These are phyloP conservation scores for Arthroderma sp. DNA, from an alignment of 2,329 filamentous ascomycete species.

Conservation along the genomic window DNA sequence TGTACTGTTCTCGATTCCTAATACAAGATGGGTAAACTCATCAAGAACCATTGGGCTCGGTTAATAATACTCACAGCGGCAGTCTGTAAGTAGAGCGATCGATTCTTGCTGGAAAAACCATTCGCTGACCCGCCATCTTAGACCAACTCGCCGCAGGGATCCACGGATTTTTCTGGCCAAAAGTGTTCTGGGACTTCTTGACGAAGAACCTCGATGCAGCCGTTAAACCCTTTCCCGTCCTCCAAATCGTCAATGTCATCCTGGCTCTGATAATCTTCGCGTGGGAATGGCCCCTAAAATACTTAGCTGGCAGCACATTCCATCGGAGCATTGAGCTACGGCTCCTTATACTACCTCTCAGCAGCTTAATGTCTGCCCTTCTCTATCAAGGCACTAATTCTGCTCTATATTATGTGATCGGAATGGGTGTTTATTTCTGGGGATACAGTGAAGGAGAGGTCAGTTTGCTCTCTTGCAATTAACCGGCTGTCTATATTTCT, in stretches of 20 bases:
- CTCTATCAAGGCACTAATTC: conserved; percentile 89
- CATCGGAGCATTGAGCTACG: conserved; percentile 83
- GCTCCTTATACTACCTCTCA: conserved; percentile 68
- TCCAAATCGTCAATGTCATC: conserved; percentile 82
- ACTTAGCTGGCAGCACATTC: conserved; percentile 61
- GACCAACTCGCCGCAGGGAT: conserved; percentile 54
- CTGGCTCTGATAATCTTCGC: conserved; percentile 65
- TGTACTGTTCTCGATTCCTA: neutral
- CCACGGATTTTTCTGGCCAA: conserved; percentile 93
- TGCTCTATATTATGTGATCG: conserved; percentile 81
- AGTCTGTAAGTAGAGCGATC: conserved; percentile 42
- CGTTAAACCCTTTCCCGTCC: conserved; percentile 72
- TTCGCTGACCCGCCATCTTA: too few relatives aligned
- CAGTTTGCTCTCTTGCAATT: conserved; percentile 24
- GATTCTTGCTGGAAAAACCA: conserved; percentile 6
- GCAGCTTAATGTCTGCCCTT: conserved; percentile 58
- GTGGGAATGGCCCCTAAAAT: conserved; percentile 79
- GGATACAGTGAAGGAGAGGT: conserved; percentile 96
- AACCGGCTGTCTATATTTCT: neutral
- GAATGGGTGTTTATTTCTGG: conserved; percentile 84
- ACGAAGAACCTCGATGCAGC: conserved; percentile 78
- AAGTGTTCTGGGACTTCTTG: conserved; percentile 95
- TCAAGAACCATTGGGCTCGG: conserved; percentile 98
- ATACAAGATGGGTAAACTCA: conserved; percentile 73
- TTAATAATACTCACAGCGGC: conserved; percentile 83